Evolutionary conservation across 148 eudicot genomes (phyloP).

Genomic region (Mesembryanthemum crystallinum): DNA sequence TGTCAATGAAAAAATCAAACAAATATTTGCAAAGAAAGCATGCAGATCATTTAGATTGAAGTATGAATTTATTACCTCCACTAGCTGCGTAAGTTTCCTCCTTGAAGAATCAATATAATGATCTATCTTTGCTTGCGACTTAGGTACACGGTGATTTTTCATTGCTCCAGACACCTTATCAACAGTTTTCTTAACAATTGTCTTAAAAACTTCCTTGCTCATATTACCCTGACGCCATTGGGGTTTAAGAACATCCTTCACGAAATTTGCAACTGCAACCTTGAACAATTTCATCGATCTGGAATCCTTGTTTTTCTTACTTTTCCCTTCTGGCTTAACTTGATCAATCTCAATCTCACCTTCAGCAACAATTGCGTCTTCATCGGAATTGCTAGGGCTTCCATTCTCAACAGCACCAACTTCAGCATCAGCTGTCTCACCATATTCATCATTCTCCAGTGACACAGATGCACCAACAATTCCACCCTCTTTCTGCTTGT

Average conservation of each 20-base stretch:
- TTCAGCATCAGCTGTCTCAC: conserved; percentile 92
- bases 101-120: conserved; percentile 85
- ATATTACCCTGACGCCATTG: conserved; percentile 97
- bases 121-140: conserved; percentile 82
- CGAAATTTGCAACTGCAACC: conserved; percentile 77
- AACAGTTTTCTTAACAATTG: conserved; percentile 93
- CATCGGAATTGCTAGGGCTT: conserved; percentile 54
- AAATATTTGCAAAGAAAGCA: background rate
- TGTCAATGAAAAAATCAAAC: background rate
- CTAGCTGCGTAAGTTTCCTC: conserved; percentile 78
- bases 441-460: conserved; percentile 70
- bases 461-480: conserved; percentile 40
- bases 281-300: conserved; percentile 84
- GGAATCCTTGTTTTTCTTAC: conserved; percentile 72
- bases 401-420: conserved; percentile 70
- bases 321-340: conserved; percentile 53
- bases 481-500: conserved; percentile 46
- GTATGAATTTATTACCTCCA: conserved; percentile 53
- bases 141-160: conserved; percentile 83
- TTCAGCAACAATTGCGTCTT: conserved; percentile 37
- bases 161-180: conserved; percentile 95
- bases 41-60: background rate
- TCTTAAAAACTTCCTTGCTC: conserved; percentile 99
- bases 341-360: conserved; percentile 85
- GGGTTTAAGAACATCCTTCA: conserved; percentile 87